Evolutionary conservation across 805 yeast genomes (phyloP).

Genomic region (Scheffersomyces lignosus): DNA sequence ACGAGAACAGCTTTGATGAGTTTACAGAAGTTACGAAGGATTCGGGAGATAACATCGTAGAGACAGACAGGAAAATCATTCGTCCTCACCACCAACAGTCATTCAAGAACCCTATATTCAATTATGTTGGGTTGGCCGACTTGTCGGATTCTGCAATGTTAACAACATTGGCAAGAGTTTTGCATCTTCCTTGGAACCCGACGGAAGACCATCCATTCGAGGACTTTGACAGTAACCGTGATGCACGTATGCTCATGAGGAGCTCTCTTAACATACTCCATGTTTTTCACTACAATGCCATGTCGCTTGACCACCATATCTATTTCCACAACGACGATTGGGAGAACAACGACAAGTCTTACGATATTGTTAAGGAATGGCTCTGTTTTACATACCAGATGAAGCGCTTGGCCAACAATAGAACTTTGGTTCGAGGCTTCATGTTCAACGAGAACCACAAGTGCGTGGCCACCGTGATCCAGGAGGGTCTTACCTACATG

Average conservation of each 20-base stretch:
- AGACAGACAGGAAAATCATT: slow-evolving; percentile 1
- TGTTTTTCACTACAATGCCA: slow-evolving; percentile 43
- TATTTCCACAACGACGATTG: slow-evolving; percentile 36
- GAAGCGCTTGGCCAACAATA: slow-evolving; percentile 31
- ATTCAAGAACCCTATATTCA: slow-evolving; percentile 26
- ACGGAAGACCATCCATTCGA: slow-evolving; percentile 28
- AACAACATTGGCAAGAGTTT: slow-evolving; percentile 41
- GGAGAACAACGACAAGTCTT: slow-evolving; percentile 8
- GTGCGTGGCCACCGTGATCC: slow-evolving; percentile 39
- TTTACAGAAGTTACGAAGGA: neutral
- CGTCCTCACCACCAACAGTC: slow-evolving; percentile 17
- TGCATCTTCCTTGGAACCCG: slow-evolving; percentile 45
- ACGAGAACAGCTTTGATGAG: slow-evolving; percentile 1
- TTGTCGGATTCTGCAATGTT: slow-evolving; percentile 39
- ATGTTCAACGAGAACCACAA: slow-evolving; percentile 30
- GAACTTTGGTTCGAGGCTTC: slow-evolving; percentile 39
- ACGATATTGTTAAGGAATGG: slow-evolving; percentile 39
- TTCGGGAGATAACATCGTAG: neutral
- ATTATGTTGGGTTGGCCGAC: slow-evolving; percentile 38
- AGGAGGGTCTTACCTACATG: slow-evolving; percentile 41
- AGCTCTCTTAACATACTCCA: slow-evolving; percentile 34
- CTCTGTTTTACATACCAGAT: slow-evolving; percentile 36
- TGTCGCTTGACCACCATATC: slow-evolving; percentile 46
- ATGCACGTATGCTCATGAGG: slow-evolving; percentile 30
- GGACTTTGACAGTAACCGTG: slow-evolving; percentile 32